phyloP scores from a whole-genome alignment of 2,329 filamentous ascomycete species.

The Lecanosticta acicola region DNA sequence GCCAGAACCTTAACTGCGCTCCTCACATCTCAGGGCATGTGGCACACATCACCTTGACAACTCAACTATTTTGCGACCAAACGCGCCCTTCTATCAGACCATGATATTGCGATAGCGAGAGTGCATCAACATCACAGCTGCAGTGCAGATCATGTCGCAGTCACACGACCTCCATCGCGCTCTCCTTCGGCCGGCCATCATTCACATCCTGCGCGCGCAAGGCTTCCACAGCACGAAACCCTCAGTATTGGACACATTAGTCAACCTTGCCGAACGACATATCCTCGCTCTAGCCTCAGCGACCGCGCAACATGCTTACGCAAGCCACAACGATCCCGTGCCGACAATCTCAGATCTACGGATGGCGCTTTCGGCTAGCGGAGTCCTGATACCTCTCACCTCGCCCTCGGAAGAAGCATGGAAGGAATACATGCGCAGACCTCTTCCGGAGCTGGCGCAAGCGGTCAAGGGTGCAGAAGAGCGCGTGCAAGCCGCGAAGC shows the following conservation, averaged over 20 bases:
- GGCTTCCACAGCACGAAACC: conserved; percentile 81
- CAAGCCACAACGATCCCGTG: conserved; percentile 61
- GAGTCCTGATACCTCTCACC: conserved; percentile 65
- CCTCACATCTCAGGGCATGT: too few relatives aligned
- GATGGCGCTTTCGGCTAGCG: conserved; percentile 76
- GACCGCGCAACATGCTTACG: conserved; percentile 64
- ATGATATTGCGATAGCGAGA: conserved; percentile 20
- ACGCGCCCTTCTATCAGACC: neutral
- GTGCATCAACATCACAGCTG: neutral
- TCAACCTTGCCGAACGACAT: conserved; percentile 79
- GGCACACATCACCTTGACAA: too few relatives aligned
- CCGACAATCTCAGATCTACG: conserved; percentile 71
- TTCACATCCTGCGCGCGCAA: conserved; percentile 85
- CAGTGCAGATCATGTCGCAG: conserved; percentile 23
- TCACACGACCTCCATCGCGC: conserved; percentile 57
- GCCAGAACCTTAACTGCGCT: too few relatives aligned
- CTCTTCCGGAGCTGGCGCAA: conserved; percentile 39
- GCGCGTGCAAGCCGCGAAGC: conserved; percentile 36
- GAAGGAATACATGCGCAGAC: conserved; percentile 46
- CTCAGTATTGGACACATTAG: conserved; percentile 78
- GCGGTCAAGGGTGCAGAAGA: conserved; percentile 29
- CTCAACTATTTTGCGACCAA: neutral
- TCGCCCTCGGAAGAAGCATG: conserved; percentile 64
- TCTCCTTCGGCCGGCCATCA: conserved; percentile 76
- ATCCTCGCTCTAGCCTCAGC: conserved; percentile 66